These are phyloP conservation scores for Pseudogymnoascus sp. DNA, from an alignment of 2,329 filamentous ascomycete species.

Conservation along the genomic window DNA sequence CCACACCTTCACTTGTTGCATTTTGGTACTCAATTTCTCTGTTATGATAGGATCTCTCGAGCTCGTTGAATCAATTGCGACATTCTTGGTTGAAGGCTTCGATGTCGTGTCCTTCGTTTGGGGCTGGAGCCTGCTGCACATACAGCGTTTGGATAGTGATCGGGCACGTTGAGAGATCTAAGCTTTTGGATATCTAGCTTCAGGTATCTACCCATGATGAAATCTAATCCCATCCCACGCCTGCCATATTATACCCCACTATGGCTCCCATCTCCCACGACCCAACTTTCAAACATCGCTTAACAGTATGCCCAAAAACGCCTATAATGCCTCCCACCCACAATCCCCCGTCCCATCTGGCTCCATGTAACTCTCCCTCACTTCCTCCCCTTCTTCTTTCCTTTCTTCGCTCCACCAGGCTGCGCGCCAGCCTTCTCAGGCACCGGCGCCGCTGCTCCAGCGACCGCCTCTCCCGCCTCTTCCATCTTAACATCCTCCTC, in stretches of 20 bases:
- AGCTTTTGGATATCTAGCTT: background rate
- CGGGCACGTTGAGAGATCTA: too few species aligned
- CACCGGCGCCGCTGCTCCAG: constrained; percentile 25
- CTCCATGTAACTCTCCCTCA: constrained; percentile 33
- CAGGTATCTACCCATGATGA: background rate
- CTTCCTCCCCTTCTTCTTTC: constrained; percentile 68
- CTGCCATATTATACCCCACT: background rate
- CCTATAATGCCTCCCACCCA: constrained; percentile 7
- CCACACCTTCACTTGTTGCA: too few species aligned
- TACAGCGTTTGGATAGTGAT: too few species aligned
- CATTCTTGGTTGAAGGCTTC: too few species aligned
- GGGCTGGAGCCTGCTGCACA: too few species aligned
- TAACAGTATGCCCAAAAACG: constrained; percentile 10
- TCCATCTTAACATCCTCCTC: constrained; percentile 33
- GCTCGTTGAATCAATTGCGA: too few species aligned
- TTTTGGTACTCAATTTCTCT: too few species aligned
- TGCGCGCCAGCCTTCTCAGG: constrained; percentile 32
- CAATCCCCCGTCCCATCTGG: background rate
- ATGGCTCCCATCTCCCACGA: background rate
- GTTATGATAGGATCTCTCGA: too few species aligned
- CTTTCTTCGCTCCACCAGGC: constrained; percentile 48
- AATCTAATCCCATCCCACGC: constrained; percentile 1
- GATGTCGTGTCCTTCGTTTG: too few species aligned
- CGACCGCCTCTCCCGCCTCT: constrained; percentile 37
- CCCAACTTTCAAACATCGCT: constrained; percentile 1